Percentiles rank a stretch among this genome's conserved stretches.
Evolutionary conservation across 306 rosid species (phyloP).

Genomic region (Dryas octopetala): DNA sequence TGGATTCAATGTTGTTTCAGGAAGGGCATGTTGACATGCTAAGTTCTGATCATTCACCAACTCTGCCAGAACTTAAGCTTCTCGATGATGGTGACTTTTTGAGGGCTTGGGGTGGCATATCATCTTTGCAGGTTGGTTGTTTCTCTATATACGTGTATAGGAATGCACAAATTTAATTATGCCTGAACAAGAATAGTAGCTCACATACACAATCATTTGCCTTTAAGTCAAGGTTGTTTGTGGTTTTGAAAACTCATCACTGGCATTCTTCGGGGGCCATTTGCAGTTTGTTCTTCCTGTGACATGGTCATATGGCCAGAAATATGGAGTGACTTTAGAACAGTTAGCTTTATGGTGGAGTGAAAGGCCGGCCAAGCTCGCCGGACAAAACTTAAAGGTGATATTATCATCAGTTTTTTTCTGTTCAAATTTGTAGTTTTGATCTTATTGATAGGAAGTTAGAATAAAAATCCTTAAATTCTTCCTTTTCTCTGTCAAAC

Average conservation of each 20-base stretch:
- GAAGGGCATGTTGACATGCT: conserved; percentile 80
- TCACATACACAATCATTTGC: too few relatives aligned
- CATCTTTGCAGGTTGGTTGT: conserved; percentile 73
- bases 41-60: conserved; percentile 91
- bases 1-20: conserved; percentile 40
- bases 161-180: too few relatives aligned
- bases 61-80: conserved; percentile 83
- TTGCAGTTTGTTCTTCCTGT: conserved; percentile 82
- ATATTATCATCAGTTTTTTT: not conserved
- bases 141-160: too few relatives aligned
- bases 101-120: conserved; percentile 97
- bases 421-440: not conserved
- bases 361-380: conserved; percentile 78
- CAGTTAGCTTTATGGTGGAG: conserved; percentile 88
- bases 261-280: conserved; percentile 22
- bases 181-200: too few relatives aligned
- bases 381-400: conserved; percentile 78
- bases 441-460: not conserved
- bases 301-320: conserved; percentile 78
- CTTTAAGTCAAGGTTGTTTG: not conserved
- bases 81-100: conserved; percentile 77
- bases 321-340: conserved; percentile 74
- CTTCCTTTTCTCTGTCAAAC: not conserved
- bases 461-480: not conserved
- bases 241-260: conserved; percentile 24